phyloP scores from a whole-genome alignment of 192 early-diverging fungal species.

The Podochytrium sp. region DNA sequence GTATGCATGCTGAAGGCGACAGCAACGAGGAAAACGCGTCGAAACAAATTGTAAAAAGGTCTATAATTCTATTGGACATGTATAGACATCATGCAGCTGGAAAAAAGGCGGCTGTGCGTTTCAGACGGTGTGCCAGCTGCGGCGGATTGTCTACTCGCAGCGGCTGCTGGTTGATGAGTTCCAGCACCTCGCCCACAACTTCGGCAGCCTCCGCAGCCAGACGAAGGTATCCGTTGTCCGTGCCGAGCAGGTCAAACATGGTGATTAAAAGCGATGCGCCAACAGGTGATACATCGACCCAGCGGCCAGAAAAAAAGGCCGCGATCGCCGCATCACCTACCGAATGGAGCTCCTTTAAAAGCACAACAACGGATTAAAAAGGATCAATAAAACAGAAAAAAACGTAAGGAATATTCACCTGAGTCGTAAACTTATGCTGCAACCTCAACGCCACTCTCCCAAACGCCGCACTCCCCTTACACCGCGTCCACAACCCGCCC shows the following conservation, averaged over 20 bases:
- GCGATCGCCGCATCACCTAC: conserved; percentile 9
- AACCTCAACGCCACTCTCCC: neutral
- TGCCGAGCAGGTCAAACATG: conserved; percentile 17
- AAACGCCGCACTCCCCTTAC: conserved; percentile 2
- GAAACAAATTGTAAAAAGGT: no score
- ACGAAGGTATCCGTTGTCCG: neutral
- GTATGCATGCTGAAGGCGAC: no score
- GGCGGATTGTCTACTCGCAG: conserved; percentile 2
- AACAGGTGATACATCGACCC: conserved; percentile 15
- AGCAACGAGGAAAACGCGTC: no score
- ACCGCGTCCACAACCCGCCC: conserved; percentile 8
- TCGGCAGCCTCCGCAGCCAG: conserved; percentile 23
- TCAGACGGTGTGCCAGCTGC: conserved; percentile 13
- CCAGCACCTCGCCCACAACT: conserved; percentile 24
- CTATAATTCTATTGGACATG: no score
- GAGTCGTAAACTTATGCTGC: neutral
- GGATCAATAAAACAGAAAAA: no score
- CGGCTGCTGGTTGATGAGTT: conserved; percentile 13
- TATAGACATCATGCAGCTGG: no score
- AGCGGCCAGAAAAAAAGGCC: conserved; percentile 19
- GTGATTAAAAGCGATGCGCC: neutral
- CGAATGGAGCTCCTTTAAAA: neutral
- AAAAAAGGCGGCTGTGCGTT: conserved; percentile 27
- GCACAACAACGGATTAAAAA: no score
- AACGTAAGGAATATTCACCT: no score